Evolutionary conservation across 805 yeast species (phyloP).

Genomic region (Tetrapisispora phaffii): DNA sequence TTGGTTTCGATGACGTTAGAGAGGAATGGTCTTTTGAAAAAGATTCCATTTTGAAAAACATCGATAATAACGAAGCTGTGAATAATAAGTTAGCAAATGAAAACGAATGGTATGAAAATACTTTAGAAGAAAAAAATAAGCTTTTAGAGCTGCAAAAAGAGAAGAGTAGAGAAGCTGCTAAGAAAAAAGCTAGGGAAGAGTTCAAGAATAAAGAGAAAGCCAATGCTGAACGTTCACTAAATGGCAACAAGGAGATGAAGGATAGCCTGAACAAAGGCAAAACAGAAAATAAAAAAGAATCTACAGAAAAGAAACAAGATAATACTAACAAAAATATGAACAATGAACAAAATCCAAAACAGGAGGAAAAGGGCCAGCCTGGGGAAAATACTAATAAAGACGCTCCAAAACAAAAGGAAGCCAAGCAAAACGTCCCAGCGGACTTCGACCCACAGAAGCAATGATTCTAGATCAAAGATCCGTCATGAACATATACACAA

Average conservation of each 20-base stretch:
- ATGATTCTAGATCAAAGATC: not conserved
- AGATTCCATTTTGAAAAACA: conserved; percentile 61
- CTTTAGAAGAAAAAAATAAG: conserved; percentile 3
- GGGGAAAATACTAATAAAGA: not conserved
- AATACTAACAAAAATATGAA: conserved; percentile 8
- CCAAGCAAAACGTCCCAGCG: conserved; percentile 13
- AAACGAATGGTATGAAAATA: conserved; percentile 1
- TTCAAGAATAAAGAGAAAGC: conserved; percentile 14
- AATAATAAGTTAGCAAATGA: not conserved
- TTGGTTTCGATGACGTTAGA: conserved; percentile 69
- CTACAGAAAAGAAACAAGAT: conserved; percentile 9
- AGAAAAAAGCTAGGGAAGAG: conserved; percentile 4
- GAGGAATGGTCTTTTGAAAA: conserved; percentile 67
- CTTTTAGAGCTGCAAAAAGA: conserved; percentile 7
- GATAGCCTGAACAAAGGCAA: conserved; percentile 10
- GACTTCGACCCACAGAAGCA: conserved; percentile 21
- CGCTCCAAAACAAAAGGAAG: conserved; percentile 5
- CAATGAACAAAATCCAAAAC: not conserved
- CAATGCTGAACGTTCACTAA: conserved; percentile 7
- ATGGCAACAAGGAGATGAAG: conserved; percentile 9
- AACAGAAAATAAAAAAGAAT: conserved; percentile 7
- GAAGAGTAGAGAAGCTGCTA: conserved; percentile 14
- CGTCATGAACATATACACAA: not conserved
- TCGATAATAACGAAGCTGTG: conserved; percentile 36
- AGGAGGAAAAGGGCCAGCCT: not conserved